A percentile compares a stretch with the other conserved stretches of the same genome.
phyloP scores from a whole-genome alignment of 176 grass and related monocot genomes.

The Carex kokanica region DNA sequence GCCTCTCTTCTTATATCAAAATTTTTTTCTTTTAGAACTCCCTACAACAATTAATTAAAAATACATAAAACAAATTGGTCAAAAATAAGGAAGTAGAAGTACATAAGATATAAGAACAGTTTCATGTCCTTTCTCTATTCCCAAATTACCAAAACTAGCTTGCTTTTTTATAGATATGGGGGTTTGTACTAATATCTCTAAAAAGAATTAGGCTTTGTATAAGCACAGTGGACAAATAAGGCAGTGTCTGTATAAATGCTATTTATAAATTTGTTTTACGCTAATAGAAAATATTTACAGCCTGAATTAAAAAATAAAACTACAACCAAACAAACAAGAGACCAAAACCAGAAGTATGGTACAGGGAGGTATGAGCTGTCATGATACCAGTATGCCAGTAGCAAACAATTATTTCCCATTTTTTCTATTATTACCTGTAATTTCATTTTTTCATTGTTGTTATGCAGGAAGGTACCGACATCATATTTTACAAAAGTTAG shows the following conservation, averaged over 20 bases:
- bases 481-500: not conserved
- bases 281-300: not conserved
- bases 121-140: not conserved
- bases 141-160: not conserved
- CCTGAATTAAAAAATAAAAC: not conserved
- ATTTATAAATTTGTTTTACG: not conserved
- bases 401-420: not conserved
- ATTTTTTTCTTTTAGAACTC: slow-evolving; percentile 52
- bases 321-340: not conserved
- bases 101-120: not conserved
- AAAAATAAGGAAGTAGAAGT: not conserved
- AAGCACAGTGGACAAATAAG: not conserved
- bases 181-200: not conserved
- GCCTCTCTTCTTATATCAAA: slow-evolving; percentile 85
- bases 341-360: not conserved
- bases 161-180: not conserved
- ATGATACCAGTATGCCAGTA: not conserved
- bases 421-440: not conserved
- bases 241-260: not conserved
- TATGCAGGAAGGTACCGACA: not conserved
- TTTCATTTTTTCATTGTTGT: not conserved
- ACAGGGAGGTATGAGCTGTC: not conserved
- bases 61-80: not conserved
- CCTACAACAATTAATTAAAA: slow-evolving; percentile 35
- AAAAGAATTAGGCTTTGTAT: not conserved